These are phyloP conservation scores for Scutellospora calospora DNA, from an alignment of 371 early-diverging fungal species.

Conservation along the genomic window DNA sequence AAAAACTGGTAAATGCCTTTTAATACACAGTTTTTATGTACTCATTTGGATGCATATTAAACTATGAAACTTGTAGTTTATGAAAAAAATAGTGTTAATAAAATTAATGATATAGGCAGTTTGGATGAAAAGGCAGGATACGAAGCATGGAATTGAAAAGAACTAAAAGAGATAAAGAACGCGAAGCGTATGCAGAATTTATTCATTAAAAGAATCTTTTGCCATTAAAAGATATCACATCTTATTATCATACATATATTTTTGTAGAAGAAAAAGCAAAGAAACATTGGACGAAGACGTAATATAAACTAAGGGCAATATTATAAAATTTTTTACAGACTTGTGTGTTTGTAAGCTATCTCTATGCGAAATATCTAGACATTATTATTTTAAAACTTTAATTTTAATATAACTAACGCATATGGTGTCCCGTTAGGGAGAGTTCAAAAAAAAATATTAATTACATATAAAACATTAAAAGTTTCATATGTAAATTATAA, in stretches of 20 bases:
- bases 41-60: neutral
- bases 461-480: no score
- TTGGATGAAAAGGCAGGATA: slow-evolving; percentile 87
- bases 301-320: slow-evolving; percentile 54
- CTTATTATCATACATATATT: neutral
- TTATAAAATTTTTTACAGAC: no score
- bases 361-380: no score
- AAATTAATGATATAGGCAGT: slow-evolving; percentile 92
- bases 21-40: slow-evolving; percentile 39
- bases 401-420: no score
- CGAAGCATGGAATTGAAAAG: slow-evolving; percentile 87
- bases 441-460: no score
- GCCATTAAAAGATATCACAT: neutral
- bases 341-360: no score
- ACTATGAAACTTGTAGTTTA: slow-evolving; percentile 23
- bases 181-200: slow-evolving; percentile 65
- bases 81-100: slow-evolving; percentile 45
- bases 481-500: no score
- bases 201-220: neutral
- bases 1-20: slow-evolving; percentile 51
- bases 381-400: no score
- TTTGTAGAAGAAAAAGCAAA: slow-evolving; percentile 74
- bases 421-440: no score
- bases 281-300: slow-evolving; percentile 80
- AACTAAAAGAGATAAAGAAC: slow-evolving; percentile 87